These are phyloP conservation scores for Pistacia vera DNA, from an alignment of 345 rosid genomes.

Conservation along the genomic window DNA sequence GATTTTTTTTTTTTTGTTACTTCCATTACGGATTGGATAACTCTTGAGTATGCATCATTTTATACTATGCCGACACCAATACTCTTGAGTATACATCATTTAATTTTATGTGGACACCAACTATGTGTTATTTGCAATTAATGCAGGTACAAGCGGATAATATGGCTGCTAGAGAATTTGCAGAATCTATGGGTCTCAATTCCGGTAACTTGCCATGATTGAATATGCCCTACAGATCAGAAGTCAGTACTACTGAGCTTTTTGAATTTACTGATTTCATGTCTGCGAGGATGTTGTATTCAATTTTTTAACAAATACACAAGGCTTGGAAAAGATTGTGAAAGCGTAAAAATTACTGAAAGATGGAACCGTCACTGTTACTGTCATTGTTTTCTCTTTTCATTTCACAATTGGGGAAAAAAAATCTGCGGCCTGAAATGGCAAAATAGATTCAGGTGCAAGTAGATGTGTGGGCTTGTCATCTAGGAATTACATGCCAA, in stretches of 20 bases:
- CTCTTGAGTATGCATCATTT: not conserved
- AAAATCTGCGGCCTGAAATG: conserved; percentile 3
- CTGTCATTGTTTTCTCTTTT: not conserved
- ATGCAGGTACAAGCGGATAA: conserved; percentile 81
- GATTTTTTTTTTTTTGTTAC: not conserved
- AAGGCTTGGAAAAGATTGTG: not conserved
- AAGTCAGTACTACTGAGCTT: not conserved
- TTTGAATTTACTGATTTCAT: conserved; percentile 3
- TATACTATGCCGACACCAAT: not conserved
- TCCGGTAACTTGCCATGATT: conserved; percentile 50
- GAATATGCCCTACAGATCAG: not conserved
- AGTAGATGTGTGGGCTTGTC: not conserved
- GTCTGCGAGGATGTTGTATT: conserved; percentile 10
- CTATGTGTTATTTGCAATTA: not conserved
- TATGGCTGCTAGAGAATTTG: conserved; percentile 68
- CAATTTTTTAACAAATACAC: conserved; percentile 11
- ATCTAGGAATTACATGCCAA: conserved; percentile 11
- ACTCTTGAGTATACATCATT: not conserved
- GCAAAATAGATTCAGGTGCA: conserved; percentile 15
- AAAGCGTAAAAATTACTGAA: not conserved
- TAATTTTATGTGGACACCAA: not conserved
- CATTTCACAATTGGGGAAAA: not conserved
- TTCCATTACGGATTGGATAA: not conserved
- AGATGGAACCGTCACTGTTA: not conserved
- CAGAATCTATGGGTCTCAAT: conserved; percentile 71